These are phyloP conservation scores for Neofusicoccum sp. DNA, from an alignment of 2,329 filamentous ascomycete species.

Conservation along the genomic window DNA sequence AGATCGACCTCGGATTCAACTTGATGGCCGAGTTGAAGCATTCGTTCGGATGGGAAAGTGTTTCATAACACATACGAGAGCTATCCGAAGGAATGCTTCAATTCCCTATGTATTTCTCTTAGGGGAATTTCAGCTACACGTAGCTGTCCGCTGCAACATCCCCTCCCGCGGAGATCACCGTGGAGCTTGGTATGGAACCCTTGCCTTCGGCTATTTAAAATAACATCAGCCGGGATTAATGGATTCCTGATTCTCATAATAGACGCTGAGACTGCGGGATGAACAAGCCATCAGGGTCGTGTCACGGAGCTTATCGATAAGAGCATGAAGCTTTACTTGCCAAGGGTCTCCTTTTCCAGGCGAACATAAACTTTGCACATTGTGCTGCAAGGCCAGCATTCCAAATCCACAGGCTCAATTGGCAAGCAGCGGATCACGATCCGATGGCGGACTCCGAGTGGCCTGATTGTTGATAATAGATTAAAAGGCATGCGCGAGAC, in stretches of 20 bases:
- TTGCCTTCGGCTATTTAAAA: not conserved
- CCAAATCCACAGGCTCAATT: not conserved
- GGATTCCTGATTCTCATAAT: not conserved
- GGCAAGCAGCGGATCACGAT: not conserved
- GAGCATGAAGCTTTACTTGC: not conserved
- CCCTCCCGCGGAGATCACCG: too few species aligned
- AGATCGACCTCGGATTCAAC: too few species aligned
- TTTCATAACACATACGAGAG: too few species aligned
- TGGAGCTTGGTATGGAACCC: not conserved
- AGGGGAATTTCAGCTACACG: too few species aligned
- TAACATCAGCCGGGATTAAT: not conserved
- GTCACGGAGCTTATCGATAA: conserved; percentile 2
- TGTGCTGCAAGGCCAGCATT: too few species aligned
- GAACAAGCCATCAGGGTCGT: not conserved
- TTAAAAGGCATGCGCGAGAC: not conserved
- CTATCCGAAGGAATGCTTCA: too few species aligned
- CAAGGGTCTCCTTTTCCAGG: not conserved
- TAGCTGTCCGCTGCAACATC: too few species aligned
- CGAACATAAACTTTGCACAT: not conserved
- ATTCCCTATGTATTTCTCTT: too few species aligned
- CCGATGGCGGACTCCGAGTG: not conserved
- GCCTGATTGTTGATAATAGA: not conserved
- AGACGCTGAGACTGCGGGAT: not conserved
- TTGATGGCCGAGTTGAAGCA: too few species aligned
- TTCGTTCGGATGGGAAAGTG: too few species aligned